phyloP scores from a whole-genome alignment of 495 filamentous ascomycete genomes.

The Penicillium turbatum region DNA sequence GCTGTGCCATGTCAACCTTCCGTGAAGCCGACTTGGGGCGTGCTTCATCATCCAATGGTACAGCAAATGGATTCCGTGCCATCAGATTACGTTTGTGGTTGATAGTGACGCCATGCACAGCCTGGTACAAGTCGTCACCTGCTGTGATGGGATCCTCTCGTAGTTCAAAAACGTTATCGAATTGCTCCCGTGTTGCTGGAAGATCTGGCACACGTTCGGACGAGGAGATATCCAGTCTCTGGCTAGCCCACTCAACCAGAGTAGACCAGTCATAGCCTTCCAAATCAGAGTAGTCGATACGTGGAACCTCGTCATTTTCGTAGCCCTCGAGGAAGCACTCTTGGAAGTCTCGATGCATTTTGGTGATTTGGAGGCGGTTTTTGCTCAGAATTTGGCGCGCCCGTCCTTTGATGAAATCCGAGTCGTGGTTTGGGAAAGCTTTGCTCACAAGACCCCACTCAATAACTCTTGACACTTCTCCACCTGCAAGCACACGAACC shows the following conservation, averaged over 20 bases:
- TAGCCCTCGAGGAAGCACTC: conserved; percentile 73
- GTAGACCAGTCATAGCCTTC: conserved; percentile 70
- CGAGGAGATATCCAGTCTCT: conserved; percentile 43
- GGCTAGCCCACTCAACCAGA: conserved; percentile 68
- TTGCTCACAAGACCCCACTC: conserved; percentile 71
- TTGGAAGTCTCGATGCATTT: conserved; percentile 73
- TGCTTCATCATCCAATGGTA: conserved; percentile 20
- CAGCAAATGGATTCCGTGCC: conserved; percentile 37
- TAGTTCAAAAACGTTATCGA: conserved; percentile 47
- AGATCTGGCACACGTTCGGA: conserved; percentile 44
- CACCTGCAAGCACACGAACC: conserved; percentile 68
- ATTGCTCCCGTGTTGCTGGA: conserved; percentile 47
- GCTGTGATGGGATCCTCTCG: conserved; percentile 36
- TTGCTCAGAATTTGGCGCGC: conserved; percentile 57
- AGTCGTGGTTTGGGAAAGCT: conserved; percentile 59
- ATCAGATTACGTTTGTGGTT: conserved; percentile 33
- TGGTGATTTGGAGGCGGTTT: conserved; percentile 58
- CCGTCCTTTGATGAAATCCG: conserved; percentile 52
- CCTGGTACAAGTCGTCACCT: conserved; percentile 42
- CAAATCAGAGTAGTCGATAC: conserved; percentile 67
- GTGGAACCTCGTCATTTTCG: conserved; percentile 58
- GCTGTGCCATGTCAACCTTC: conserved; percentile 21
- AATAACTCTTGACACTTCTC: conserved; percentile 55
- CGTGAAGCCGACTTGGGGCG: background rate
- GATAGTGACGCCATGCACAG: conserved; percentile 28